phyloP scores from a whole-genome alignment of 345 rosid genomes.

The Trapa incisa region DNA sequence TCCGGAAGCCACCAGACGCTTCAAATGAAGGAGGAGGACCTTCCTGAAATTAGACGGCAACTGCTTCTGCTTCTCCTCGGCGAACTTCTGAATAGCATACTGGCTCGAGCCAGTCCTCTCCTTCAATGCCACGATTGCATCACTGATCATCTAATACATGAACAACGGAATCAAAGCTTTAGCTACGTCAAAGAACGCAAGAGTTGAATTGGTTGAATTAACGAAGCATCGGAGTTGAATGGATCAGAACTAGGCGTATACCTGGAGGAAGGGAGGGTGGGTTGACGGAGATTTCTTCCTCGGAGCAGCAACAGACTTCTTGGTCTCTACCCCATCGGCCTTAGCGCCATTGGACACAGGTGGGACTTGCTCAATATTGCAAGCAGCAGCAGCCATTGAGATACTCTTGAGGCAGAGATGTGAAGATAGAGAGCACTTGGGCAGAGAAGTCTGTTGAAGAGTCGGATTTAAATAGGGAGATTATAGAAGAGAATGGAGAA shows the following conservation, averaged over 20 bases:
- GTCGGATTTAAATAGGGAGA: constrained; percentile 11
- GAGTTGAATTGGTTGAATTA: neutral
- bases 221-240: neutral
- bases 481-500: neutral
- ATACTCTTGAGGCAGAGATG: neutral
- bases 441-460: neutral
- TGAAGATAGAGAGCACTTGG: neutral
- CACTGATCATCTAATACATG: constrained; percentile 50
- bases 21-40: constrained; percentile 45
- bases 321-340: constrained; percentile 10
- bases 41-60: constrained; percentile 54
- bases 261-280: constrained; percentile 77
- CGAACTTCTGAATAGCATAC: constrained; percentile 67
- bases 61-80: constrained; percentile 65
- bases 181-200: neutral
- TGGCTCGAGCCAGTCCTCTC: constrained; percentile 90
- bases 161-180: constrained; percentile 10
- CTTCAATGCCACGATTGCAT: constrained; percentile 56
- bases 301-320: constrained; percentile 9
- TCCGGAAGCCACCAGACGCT: constrained; percentile 55
- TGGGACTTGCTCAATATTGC: neutral
- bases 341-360: constrained; percentile 2
- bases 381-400: neutral
- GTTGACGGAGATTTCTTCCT: constrained; percentile 12
- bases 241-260: constrained; percentile 1